phyloP scores from a whole-genome alignment of 768 basidiomycete species.

The Tephrocybe rancida region DNA sequence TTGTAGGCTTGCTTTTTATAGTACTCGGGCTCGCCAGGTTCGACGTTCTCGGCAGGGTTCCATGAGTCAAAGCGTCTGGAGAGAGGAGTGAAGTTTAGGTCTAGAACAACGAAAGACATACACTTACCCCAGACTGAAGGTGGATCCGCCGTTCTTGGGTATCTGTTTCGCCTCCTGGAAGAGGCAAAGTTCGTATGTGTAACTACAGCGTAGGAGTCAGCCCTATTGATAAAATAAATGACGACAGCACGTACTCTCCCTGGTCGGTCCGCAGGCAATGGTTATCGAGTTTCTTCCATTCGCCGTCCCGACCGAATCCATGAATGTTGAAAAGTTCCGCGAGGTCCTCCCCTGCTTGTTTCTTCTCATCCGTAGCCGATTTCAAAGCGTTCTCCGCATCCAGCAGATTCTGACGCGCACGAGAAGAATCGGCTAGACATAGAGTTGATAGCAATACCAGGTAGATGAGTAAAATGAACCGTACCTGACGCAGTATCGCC shows the following conservation, averaged over 20 bases:
- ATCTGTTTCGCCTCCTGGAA: conserved; percentile 90
- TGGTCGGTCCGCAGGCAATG: conserved; percentile 78
- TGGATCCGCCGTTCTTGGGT: conserved; percentile 75
- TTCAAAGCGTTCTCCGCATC: conserved; percentile 66
- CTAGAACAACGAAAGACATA: not conserved
- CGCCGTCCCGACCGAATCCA: conserved; percentile 78
- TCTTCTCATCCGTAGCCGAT: conserved; percentile 50
- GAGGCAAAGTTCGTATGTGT: conserved; percentile 92
- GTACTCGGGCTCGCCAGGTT: conserved; percentile 68
- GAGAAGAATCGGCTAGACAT: conserved; percentile 51
- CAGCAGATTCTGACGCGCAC: conserved; percentile 61
- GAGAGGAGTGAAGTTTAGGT: not conserved
- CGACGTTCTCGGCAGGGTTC: conserved; percentile 63
- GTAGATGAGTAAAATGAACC: not conserved
- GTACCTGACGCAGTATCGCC: conserved; percentile 39
- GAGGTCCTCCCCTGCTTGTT: conserved; percentile 58
- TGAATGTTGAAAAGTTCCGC: conserved; percentile 63
- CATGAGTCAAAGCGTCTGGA: conserved; percentile 76
- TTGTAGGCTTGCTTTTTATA: conserved; percentile 85
- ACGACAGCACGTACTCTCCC: conserved; percentile 85
- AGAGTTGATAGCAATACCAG: not conserved
- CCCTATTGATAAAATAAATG: not conserved
- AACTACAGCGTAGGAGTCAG: conserved; percentile 46
- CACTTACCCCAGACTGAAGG: conserved; percentile 82
- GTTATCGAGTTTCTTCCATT: conserved; percentile 95